Conservation (phyloP, 2,329 filamentous ascomycete genomes). For the Coniochaeta pulveracea region DNA sequence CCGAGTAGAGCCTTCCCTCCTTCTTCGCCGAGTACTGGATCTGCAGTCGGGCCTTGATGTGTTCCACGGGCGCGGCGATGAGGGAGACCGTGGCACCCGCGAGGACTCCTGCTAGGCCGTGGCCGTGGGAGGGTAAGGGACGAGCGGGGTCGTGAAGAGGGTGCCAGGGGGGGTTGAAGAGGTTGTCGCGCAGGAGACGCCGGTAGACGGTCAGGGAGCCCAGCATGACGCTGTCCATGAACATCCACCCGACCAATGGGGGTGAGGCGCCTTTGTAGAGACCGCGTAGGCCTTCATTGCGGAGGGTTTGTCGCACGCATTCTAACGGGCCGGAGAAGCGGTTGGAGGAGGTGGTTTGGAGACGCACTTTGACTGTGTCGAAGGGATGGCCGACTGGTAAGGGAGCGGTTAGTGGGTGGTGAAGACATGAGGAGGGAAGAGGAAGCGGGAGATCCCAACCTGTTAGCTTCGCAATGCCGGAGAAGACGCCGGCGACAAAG, state of each 20-base stretch:
- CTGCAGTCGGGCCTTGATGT: slow-evolving; percentile 88
- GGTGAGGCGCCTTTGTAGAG: slow-evolving; percentile 93
- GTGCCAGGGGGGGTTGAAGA: slow-evolving; percentile 51
- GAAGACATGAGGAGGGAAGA: neutral
- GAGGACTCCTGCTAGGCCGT: slow-evolving; percentile 78
- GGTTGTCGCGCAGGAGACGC: slow-evolving; percentile 65
- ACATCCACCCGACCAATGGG: slow-evolving; percentile 93
- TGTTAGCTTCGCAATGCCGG: slow-evolving; percentile 78
- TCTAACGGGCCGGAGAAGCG: slow-evolving; percentile 82
- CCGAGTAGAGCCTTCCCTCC: slow-evolving; percentile 66
- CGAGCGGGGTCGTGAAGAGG: slow-evolving; percentile 20
- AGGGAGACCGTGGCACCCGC: slow-evolving; percentile 86
- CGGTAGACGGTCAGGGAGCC: slow-evolving; percentile 87
- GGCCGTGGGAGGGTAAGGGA: slow-evolving; percentile 63
- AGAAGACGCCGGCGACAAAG: slow-evolving; percentile 96
- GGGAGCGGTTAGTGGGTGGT: slow-evolving; percentile 2
- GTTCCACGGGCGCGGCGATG: slow-evolving; percentile 87
- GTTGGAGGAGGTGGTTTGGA: slow-evolving; percentile 69
- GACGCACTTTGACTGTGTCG: slow-evolving; percentile 91
- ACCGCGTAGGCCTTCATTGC: slow-evolving; percentile 72
- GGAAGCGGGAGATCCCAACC: slow-evolving; percentile 38
- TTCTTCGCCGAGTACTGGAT: slow-evolving; percentile 83
- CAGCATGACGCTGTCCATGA: slow-evolving; percentile 89
- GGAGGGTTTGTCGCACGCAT: slow-evolving; percentile 73
- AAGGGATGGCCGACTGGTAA: slow-evolving; percentile 58